Evolutionary conservation across 345 rosid genomes (phyloP).

Genomic region (Nephelium lappaceum): DNA sequence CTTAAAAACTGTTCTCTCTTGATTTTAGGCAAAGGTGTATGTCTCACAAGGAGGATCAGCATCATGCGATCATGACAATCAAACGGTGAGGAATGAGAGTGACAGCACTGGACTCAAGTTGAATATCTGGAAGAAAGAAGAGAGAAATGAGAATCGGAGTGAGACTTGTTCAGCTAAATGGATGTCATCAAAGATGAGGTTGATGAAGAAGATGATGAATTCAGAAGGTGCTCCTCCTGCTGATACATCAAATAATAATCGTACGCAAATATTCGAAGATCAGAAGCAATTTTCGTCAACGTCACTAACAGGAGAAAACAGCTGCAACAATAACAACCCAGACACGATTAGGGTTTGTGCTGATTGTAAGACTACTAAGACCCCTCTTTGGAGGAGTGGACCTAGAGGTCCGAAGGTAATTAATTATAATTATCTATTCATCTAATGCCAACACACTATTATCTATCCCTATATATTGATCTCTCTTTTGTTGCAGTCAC

Average conservation of each 20-base stretch:
- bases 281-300: constrained; percentile 35
- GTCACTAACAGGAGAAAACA: constrained; percentile 32
- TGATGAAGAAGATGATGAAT: constrained; percentile 72
- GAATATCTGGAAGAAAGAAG: constrained; percentile 38
- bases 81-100: constrained; percentile 13
- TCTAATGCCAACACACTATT: neutral
- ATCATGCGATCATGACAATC: constrained; percentile 28
- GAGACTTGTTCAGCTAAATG: constrained; percentile 54
- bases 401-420: constrained; percentile 93
- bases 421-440: neutral
- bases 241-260: constrained; percentile 11
- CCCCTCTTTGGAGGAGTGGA: constrained; percentile 98
- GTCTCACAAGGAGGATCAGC: constrained; percentile 36
- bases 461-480: neutral
- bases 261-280: constrained; percentile 32
- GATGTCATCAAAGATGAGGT: constrained; percentile 90
- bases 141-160: constrained; percentile 24
- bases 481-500: constrained; percentile 52
- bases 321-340: constrained; percentile 30
- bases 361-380: constrained; percentile 91
- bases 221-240: constrained; percentile 18
- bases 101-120: constrained; percentile 31
- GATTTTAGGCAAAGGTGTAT: constrained; percentile 32
- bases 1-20: neutral
- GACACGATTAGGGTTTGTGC: constrained; percentile 70